Evolutionary conservation across 1,139 yeast genomes (phyloP).

Genomic region (Hyphopichia khmerensis): DNA sequence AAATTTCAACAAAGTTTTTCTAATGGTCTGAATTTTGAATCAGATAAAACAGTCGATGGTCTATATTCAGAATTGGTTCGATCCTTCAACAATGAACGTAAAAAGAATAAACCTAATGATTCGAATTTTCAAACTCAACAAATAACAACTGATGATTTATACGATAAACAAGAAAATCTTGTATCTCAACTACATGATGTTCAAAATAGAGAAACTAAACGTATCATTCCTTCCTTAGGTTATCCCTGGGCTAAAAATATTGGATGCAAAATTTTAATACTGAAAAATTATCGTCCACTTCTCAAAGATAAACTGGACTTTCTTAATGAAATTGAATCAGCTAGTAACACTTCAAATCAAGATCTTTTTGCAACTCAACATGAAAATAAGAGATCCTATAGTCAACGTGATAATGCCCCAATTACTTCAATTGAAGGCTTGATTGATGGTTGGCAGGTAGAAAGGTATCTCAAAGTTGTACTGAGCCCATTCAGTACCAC

Average conservation of each 20-base stretch:
- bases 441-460: constrained; percentile 27
- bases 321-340: not conserved
- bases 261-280: constrained; percentile 28
- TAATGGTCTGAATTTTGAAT: not conserved
- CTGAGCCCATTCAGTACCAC: constrained; percentile 13
- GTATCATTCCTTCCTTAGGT: constrained; percentile 33
- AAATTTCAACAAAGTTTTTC: constrained; percentile 10
- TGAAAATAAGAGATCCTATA: not conserved
- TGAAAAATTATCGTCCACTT: constrained; percentile 33
- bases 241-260: constrained; percentile 40
- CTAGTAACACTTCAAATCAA: too few species aligned
- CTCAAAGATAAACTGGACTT: constrained; percentile 5
- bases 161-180: not conserved
- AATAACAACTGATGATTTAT: not conserved
- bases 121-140: not conserved
- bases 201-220: not conserved
- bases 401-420: not conserved
- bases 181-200: not conserved
- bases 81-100: not conserved
- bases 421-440: constrained; percentile 1
- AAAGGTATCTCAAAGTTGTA: constrained; percentile 27
- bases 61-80: not conserved
- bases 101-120: not conserved
- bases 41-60: not conserved
- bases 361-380: too few species aligned